These are phyloP conservation scores for Striga asiatica DNA, from an alignment of 257 asterid genomes.

Conservation along the genomic window DNA sequence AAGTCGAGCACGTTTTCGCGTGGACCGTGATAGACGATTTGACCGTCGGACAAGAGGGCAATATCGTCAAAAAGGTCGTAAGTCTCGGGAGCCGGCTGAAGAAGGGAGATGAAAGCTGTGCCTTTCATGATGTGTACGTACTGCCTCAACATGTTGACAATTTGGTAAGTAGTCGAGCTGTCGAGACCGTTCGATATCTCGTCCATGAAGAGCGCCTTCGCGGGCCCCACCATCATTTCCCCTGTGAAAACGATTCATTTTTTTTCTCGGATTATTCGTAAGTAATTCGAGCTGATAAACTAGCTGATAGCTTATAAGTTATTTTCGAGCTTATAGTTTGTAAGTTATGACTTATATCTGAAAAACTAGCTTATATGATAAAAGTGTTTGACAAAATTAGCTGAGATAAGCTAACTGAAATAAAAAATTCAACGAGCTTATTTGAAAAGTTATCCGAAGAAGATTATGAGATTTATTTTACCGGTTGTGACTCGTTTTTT, in stretches of 20 bases:
- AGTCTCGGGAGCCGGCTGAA: constrained; percentile 53
- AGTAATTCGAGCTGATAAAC: too few species aligned
- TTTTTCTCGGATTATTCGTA: too few species aligned
- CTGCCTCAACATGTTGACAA: constrained; percentile 40
- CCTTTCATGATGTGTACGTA: constrained; percentile 56
- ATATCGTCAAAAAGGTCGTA: constrained; percentile 40
- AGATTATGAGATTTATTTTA: too few species aligned
- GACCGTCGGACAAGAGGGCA: constrained; percentile 35
- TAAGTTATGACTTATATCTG: too few species aligned
- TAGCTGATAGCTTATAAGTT: too few species aligned
- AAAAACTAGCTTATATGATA: too few species aligned
- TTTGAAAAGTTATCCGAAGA: too few species aligned
- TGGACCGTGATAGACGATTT: constrained; percentile 40
- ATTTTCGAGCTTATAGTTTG: too few species aligned
- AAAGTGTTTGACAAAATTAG: too few species aligned
- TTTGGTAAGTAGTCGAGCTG: constrained; percentile 53
- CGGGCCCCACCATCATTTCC: constrained; percentile 63
- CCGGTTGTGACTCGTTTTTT: constrained; percentile 44
- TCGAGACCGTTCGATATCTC: constrained; percentile 64
- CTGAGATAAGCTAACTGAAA: too few species aligned
- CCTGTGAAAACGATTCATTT: too few species aligned
- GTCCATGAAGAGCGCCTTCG: constrained; percentile 63
- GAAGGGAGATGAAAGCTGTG: constrained; percentile 55
- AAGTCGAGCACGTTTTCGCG: constrained; percentile 31
- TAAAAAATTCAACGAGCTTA: too few species aligned